Evolutionary conservation across 495 filamentous ascomycete species (phyloP).

Genomic region (Lineolata rhizophorae): DNA sequence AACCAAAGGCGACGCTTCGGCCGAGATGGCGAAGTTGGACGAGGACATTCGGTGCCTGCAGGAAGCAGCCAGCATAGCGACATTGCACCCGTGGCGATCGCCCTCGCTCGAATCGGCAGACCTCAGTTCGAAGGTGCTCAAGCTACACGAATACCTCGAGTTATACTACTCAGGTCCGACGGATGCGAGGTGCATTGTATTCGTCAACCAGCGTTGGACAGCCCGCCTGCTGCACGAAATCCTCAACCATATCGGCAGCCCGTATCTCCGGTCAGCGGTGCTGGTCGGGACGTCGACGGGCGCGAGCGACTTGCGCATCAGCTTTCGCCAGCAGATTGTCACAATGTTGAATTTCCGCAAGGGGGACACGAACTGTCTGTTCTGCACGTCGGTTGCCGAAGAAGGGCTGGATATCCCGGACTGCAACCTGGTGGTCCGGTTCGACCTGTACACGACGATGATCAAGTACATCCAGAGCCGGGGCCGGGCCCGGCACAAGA

Average conservation of each 20-base stretch:
- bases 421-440: slow-evolving; percentile 76
- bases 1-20: no score
- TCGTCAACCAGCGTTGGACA: slow-evolving; percentile 58
- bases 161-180: slow-evolving; percentile 32
- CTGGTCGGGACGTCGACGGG: slow-evolving; percentile 37
- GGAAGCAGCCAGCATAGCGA: slow-evolving; percentile 35
- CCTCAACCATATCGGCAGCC: slow-evolving; percentile 32
- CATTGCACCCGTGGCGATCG: slow-evolving; percentile 22
- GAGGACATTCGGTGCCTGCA: slow-evolving; percentile 30
- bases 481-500: slow-evolving; percentile 57
- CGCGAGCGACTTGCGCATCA: slow-evolving; percentile 32
- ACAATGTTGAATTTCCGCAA: slow-evolving; percentile 56
- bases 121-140: slow-evolving; percentile 52
- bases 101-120: slow-evolving; percentile 20
- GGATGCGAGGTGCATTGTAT: slow-evolving; percentile 64
- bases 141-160: slow-evolving; percentile 33
- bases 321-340: slow-evolving; percentile 53
- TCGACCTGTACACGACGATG: slow-evolving; percentile 74
- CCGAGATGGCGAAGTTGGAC: slow-evolving; percentile 23
- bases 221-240: slow-evolving; percentile 49
- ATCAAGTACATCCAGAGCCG: slow-evolving; percentile 94
- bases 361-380: slow-evolving; percentile 66
- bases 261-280: slow-evolving; percentile 38
- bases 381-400: slow-evolving; percentile 82
- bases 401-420: slow-evolving; percentile 93